Evolutionary conservation across 257 asterid species (phyloP), one percentile per base, ranked within the genome.

Genomic region (Paulownia fortunei): DNA sequence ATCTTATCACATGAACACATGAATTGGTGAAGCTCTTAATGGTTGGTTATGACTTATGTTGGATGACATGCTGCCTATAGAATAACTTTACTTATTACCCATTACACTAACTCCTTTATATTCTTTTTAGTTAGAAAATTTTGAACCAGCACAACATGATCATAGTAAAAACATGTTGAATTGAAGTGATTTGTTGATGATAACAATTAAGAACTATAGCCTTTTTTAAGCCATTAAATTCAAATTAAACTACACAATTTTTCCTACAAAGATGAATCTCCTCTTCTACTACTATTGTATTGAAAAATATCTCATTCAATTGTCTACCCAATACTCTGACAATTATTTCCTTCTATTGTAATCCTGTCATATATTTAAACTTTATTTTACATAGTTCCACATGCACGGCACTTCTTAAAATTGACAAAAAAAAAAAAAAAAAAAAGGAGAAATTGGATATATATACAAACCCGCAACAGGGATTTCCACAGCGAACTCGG

Each of bases 401-500:
- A 36, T 36, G 16, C 70, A 18, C 36, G 36, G 16, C 3, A 6
- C 3, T 18, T 32, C 3, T 10, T 37, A 26, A 27, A 51, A 36
- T 1, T 16, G 30, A 18, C 16, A 44, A 11, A 68, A 44, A 23
- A 12, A 24, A 7, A 74, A 0, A 0, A 62, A 2, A 41, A 68
- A 3, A n/a, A n/a, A n/a, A n/a, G n/a, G n/a, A n/a, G n/a, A n/a
- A n/a, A n/a, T n/a, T n/a, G n/a, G n/a, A 19, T 8, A 10, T 56
- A 10, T 18, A 8, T 27, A 39, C 24, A 24, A 54, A 84, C 92
- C 92, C 58, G 91, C 92, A 1, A 89, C 91, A 0, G 94, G 94
- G 42, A 89, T 89, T 68, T 89, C 91, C 8, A 87, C 91, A 0
- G 94, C 91, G 39, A 89, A 89, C 79, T 89, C 94, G 0, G 92